These are phyloP conservation scores for Lachnum nothofagi DNA, from an alignment of 2,329 filamentous ascomycete species.

Conservation along the genomic window DNA sequence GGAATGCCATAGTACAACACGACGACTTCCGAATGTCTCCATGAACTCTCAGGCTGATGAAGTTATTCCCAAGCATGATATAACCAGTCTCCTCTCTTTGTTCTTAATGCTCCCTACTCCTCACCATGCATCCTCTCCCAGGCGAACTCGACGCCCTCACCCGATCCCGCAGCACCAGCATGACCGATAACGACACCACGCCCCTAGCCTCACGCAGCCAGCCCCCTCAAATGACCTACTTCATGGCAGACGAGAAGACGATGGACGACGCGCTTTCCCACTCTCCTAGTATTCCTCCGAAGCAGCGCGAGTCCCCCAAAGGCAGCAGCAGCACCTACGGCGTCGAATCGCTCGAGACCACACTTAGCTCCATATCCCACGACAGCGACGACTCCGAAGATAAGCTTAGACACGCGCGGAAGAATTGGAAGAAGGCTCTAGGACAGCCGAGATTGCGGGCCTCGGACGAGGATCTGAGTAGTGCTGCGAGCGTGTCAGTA, in stretches of 20 bases:
- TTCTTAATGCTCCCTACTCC: background rate
- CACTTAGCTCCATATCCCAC: slow-evolving; percentile 29
- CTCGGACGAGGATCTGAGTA: slow-evolving; percentile 24
- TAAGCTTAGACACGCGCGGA: slow-evolving; percentile 21
- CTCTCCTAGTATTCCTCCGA: slow-evolving; percentile 21
- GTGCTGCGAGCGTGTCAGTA: slow-evolving; percentile 28
- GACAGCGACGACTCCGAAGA: slow-evolving; percentile 29
- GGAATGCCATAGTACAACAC: slow-evolving; percentile 1
- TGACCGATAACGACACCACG: slow-evolving; percentile 35
- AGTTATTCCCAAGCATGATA: slow-evolving; percentile 17
- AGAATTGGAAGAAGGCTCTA: slow-evolving; percentile 29
- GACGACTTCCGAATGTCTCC: slow-evolving; percentile 8
- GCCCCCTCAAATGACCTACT: slow-evolving; percentile 46
- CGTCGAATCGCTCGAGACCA: slow-evolving; percentile 33
- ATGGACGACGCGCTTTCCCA: slow-evolving; percentile 39
- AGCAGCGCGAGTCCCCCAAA: slow-evolving; percentile 35
- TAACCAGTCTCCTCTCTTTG: background rate
- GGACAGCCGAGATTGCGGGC: slow-evolving; percentile 14
- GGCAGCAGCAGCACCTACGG: slow-evolving; percentile 28
- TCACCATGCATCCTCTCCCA: slow-evolving; percentile 42
- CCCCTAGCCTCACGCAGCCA: slow-evolving; percentile 33
- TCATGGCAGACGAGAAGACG: slow-evolving; percentile 46
- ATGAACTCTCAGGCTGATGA: background rate
- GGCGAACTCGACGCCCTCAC: slow-evolving; percentile 42
- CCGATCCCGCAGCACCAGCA: slow-evolving; percentile 36